Conservation (phyloP, 192 early-diverging fungal genomes). For the Phlyctochytrium planicorne region DNA sequence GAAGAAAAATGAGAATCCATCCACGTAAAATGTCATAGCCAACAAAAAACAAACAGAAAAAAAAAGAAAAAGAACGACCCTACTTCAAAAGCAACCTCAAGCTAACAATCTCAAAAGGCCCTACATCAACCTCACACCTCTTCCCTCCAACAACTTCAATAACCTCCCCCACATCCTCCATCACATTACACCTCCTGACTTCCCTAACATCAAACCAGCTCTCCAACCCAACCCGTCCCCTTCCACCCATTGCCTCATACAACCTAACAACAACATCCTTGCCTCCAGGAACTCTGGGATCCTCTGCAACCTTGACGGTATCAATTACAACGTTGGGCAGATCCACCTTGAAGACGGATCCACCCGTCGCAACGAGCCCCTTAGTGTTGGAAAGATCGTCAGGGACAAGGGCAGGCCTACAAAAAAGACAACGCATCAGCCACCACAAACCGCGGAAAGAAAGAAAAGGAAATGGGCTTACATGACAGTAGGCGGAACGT, state of each 20-base stretch:
- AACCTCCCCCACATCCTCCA: constrained; percentile 67
- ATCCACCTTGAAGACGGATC: constrained; percentile 24
- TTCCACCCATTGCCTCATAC: constrained; percentile 91
- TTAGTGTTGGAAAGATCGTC: constrained; percentile 46
- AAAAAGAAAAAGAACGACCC: too few relatives aligned
- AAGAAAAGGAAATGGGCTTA: constrained; percentile 5
- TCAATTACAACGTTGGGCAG: constrained; percentile 82
- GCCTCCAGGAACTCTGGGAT: constrained; percentile 30
- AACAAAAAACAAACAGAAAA: too few relatives aligned
- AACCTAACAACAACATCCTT: constrained; percentile 76
- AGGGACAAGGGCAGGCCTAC: background rate
- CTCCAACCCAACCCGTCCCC: constrained; percentile 53
- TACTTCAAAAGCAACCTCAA: constrained; percentile 6
- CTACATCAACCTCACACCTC: constrained; percentile 44
- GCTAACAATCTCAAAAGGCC: constrained; percentile 69
- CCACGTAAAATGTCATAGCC: too few relatives aligned
- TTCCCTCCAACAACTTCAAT: constrained; percentile 30
- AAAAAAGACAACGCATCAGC: constrained; percentile 24
- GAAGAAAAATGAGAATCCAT: too few relatives aligned
- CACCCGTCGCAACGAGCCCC: constrained; percentile 39
- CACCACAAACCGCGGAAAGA: constrained; percentile 31
- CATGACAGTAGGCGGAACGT: constrained; percentile 68
- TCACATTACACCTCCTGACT: constrained; percentile 67
- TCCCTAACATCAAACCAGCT: constrained; percentile 46
- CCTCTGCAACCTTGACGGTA: constrained; percentile 88